Evolutionary conservation across 2,329 filamentous ascomycete species (phyloP), one percentile per base, ranked within the genome.

Genomic region (Phyllosticta ampelicida): DNA sequence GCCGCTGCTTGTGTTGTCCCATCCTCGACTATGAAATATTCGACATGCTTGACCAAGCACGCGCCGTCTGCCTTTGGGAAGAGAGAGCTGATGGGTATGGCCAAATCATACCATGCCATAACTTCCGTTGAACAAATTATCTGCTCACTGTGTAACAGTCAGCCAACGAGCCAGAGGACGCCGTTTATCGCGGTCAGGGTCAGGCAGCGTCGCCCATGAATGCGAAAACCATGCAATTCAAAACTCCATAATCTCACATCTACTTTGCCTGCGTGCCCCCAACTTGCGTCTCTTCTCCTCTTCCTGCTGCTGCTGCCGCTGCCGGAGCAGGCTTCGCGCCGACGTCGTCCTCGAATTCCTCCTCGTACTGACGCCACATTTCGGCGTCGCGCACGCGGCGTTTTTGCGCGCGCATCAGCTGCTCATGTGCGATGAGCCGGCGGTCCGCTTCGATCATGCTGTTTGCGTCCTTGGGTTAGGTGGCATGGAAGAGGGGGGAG

Each of bases 301-400:
- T 6, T 44, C 36, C 36, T 44, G 36, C 13, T 5, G 36, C 36
- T 13, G 30, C 11, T 36, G 30, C 11, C 9, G 30, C 11, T n/a
- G 36, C 36, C 36, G 11, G 16, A 6, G 36, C n/a, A n/a, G 36
- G 36, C 36, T 44, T 16, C 53, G 69, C 70, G 1, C 70, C 73
- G 44, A 61, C 62, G 55, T 77, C 74, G 62, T 75, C 23, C 23
- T 26, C 73, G 61, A 76, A 79, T 61, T 87, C 83, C 60, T 80
- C 76, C 71, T 89, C 84, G 62, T 86, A 86, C 51, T 76, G 76
- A 60, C 84, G 75, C 86, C 86, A 89, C 60, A 84, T 81, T 19
- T 86, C 85, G 66, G 81, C 79, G 62, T 90, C 85, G 30, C 80
- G 75, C 53, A 80, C 75, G 60, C 86, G 68, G 60, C 85, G 80